A percentile compares a stretch with the other conserved stretches of the same genome.
Evolutionary conservation across 2,329 filamentous ascomycete genomes (phyloP).

Genomic region (Neofusicoccum laricinum): DNA sequence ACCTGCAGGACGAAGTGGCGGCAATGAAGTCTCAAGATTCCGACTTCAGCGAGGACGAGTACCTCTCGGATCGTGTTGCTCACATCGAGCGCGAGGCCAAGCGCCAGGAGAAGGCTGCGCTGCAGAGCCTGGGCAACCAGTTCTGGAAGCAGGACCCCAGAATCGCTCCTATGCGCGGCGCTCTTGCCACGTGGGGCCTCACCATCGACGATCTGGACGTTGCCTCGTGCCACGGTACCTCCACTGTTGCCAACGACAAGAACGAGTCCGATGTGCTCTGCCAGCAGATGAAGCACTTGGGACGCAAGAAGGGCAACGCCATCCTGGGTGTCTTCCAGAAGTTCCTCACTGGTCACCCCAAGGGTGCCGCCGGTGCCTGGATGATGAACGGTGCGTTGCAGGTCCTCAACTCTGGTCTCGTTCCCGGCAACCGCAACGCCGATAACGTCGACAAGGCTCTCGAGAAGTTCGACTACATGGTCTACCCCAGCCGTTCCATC

Average conservation of each 20-base stretch:
- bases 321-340: constrained; percentile 98
- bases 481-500: constrained; percentile 91
- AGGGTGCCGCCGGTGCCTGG: constrained; percentile 98
- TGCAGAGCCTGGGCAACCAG: constrained; percentile 91
- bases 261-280: constrained; percentile 98
- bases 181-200: constrained; percentile 95
- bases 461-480: constrained; percentile 97
- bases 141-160: constrained; percentile 97
- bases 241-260: constrained; percentile 98
- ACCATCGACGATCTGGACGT: constrained; percentile 94
- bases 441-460: constrained; percentile 96
- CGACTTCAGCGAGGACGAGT: constrained; percentile 74
- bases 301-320: constrained; percentile 93
- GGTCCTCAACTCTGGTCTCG: constrained; percentile 87
- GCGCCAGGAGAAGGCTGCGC: constrained; percentile 88
- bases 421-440: constrained; percentile 93
- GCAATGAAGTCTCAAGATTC: constrained; percentile 80
- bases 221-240: constrained; percentile 98
- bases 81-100: constrained; percentile 87
- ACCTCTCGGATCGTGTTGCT: constrained; percentile 75
- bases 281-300: constrained; percentile 91
- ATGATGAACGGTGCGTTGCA: constrained; percentile 99
- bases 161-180: constrained; percentile 93
- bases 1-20: constrained; percentile 85
- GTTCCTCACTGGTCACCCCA: constrained; percentile 96